phyloP scores from a whole-genome alignment of 768 basidiomycete species.

The Boletus edulis region DNA sequence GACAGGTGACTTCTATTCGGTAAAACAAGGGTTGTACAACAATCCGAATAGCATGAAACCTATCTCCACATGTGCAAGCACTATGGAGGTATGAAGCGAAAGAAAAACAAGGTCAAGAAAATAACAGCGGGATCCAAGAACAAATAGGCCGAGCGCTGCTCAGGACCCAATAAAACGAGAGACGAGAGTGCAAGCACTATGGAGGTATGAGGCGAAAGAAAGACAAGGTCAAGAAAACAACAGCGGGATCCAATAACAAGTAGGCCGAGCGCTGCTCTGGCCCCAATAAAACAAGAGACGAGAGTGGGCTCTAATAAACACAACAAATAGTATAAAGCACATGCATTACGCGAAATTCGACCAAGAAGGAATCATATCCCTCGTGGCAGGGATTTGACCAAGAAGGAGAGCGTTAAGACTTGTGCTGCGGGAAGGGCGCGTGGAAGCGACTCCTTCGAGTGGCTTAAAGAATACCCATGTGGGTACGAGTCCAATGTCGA shows the following conservation, averaged over 20 bases:
- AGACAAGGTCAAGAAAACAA: not conserved
- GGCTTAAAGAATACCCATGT: conserved; percentile 75
- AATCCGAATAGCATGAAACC: not conserved
- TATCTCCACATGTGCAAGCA: not conserved
- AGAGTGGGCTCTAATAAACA: not conserved
- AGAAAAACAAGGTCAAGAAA: not conserved
- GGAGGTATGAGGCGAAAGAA: not conserved
- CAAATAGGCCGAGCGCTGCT: not conserved
- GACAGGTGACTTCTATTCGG: not conserved
- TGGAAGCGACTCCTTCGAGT: conserved; percentile 53
- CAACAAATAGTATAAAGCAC: not conserved
- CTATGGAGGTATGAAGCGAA: not conserved
- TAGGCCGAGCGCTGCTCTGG: not conserved
- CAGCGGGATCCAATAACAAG: not conserved
- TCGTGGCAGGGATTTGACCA: conserved; percentile 32
- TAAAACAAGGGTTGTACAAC: not conserved
- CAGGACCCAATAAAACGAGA: not conserved
- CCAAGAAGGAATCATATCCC: conserved; percentile 63
- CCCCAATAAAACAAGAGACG: not conserved
- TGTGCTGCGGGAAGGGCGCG: conserved; percentile 60
- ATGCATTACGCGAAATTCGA: conserved; percentile 23
- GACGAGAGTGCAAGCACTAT: not conserved
- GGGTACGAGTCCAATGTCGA: conserved; percentile 72
- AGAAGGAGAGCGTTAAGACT: conserved; percentile 51
- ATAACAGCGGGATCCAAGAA: not conserved